Percentiles rank a stretch among this genome's conserved stretches.
phyloP scores from a whole-genome alignment of 371 early-diverging fungal species.

The Mucor racemosus region DNA sequence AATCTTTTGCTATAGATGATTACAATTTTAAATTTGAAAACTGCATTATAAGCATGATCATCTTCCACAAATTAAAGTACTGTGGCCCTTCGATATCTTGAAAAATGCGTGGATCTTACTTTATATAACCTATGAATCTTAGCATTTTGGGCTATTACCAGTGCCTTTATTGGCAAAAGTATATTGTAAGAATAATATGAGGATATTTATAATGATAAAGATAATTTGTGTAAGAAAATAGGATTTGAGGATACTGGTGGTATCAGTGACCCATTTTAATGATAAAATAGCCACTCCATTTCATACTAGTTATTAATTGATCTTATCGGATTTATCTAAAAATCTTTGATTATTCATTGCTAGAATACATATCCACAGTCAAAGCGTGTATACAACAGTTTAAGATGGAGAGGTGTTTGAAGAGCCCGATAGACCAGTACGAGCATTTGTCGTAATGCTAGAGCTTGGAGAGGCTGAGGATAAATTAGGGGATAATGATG shows the following conservation, averaged over 20 bases:
- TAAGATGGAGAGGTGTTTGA: neutral
- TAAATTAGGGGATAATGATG: too few relatives aligned
- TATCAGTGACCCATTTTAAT: too few relatives aligned
- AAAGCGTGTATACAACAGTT: constrained; percentile 11
- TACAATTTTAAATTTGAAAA: constrained; percentile 14
- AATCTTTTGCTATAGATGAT: constrained; percentile 3
- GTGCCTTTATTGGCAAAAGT: too few relatives aligned
- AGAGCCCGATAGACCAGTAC: constrained; percentile 1
- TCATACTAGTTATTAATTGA: too few relatives aligned
- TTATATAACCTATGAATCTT: constrained; percentile 11
- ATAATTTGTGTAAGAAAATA: too few relatives aligned
- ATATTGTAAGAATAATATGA: too few relatives aligned
- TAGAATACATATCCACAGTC: constrained; percentile 5
- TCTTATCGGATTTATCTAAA: too few relatives aligned
- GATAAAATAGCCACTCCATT: too few relatives aligned
- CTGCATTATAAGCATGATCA: constrained; percentile 7
- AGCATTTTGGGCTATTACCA: neutral
- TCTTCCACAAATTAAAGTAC: constrained; percentile 9
- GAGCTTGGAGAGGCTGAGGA: constrained; percentile 10
- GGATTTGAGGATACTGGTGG: too few relatives aligned
- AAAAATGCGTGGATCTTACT: constrained; percentile 4
- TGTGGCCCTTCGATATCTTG: constrained; percentile 10
- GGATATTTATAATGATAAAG: too few relatives aligned
- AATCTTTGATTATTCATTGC: too few relatives aligned
- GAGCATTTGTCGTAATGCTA: constrained; percentile 3